A percentile compares a stretch with the other conserved stretches of the same genome.
phyloP scores from a whole-genome alignment of 257 asterid genomes.

The Paraleonurus japonicus region DNA sequence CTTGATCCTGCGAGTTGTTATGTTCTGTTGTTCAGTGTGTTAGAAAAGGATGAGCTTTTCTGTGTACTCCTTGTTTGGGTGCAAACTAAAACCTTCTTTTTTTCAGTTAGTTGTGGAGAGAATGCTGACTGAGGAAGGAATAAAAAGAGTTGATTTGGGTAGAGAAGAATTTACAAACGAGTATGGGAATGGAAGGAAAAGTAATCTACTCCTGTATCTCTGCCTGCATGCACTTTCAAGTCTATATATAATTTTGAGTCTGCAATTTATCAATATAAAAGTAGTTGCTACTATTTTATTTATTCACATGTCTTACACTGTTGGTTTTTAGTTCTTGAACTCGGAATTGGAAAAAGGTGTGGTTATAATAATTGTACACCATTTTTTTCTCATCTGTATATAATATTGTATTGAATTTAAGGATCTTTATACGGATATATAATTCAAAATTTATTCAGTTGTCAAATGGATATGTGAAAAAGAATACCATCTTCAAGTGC shows the following conservation, averaged over 20 bases:
- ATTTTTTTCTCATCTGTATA: background rate
- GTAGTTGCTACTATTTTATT: background rate
- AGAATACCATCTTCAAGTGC: background rate
- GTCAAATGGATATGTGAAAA: slow-evolving; percentile 1
- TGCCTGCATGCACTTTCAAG: background rate
- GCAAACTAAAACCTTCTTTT: slow-evolving; percentile 21
- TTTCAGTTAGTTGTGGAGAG: slow-evolving; percentile 96
- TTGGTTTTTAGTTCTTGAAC: slow-evolving; percentile 4
- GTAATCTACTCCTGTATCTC: slow-evolving; percentile 43
- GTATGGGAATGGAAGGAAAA: slow-evolving; percentile 99
- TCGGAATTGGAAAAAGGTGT: background rate
- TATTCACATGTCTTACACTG: background rate
- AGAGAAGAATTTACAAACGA: slow-evolving; percentile 87
- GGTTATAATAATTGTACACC: background rate
- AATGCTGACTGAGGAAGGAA: slow-evolving; percentile 94
- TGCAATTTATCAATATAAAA: slow-evolving; percentile 8
- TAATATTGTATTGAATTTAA: background rate
- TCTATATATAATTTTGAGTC: background rate
- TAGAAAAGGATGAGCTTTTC: slow-evolving; percentile 9
- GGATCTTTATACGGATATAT: background rate
- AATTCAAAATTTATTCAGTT: background rate
- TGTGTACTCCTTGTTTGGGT: background rate
- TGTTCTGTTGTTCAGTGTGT: slow-evolving; percentile 8
- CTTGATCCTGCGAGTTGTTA: slow-evolving; percentile 11
- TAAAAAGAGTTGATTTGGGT: slow-evolving; percentile 80